phyloP scores from a whole-genome alignment of 1,284 basidiomycete species.

The Meira nashicola region DNA sequence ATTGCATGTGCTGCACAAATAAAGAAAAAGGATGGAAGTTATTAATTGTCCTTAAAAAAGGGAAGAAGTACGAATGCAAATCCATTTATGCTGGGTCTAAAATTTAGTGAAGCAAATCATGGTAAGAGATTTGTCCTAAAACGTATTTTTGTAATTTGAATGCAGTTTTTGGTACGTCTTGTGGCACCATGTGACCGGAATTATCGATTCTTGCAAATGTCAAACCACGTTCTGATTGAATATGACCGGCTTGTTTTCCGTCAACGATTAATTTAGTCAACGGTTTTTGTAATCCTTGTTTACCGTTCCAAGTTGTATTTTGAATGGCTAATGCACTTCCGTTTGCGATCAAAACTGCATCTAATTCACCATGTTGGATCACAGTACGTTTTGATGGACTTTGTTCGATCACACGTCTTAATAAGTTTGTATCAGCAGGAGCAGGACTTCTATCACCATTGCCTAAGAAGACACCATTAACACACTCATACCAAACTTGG shows the following conservation, averaged over 20 bases:
- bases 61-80: too few relatives aligned
- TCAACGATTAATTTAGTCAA: conserved; percentile 20
- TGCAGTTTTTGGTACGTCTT: conserved; percentile 36
- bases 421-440: conserved; percentile 15
- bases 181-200: conserved; percentile 34
- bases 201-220: conserved; percentile 23
- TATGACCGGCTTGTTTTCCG: conserved; percentile 19
- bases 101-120: background rate
- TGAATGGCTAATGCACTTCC: conserved; percentile 40
- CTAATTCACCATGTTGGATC: conserved; percentile 41
- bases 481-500: conserved; percentile 32
- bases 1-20: too few relatives aligned
- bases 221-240: conserved; percentile 37
- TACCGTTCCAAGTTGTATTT: conserved; percentile 46
- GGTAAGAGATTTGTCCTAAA: conserved; percentile 27
- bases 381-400: conserved; percentile 23
- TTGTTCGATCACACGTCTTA: conserved; percentile 37
- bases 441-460: conserved; percentile 10
- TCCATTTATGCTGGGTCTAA: too few relatives aligned
- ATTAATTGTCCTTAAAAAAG: too few relatives aligned
- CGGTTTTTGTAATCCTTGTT: conserved; percentile 45
- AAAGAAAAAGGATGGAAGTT: too few relatives aligned
- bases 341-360: conserved; percentile 39
- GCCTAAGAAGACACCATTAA: conserved; percentile 22
- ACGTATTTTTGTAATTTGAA: conserved; percentile 42